Conservation (phyloP, 441 rosid genomes). For the Raphanus hybrid region DNA sequence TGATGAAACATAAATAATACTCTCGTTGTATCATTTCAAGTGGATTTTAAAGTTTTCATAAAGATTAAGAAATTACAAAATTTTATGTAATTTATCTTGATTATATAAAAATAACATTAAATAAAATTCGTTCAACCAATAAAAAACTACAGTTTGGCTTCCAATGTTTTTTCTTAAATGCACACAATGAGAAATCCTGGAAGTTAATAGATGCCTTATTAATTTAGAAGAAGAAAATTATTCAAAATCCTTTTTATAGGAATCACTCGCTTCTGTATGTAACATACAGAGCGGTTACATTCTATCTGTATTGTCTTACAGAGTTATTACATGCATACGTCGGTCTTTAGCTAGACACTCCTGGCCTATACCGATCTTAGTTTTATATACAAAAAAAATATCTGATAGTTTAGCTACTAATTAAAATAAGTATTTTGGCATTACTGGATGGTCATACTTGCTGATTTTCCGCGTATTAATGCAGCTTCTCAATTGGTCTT, state of each 20-base stretch:
- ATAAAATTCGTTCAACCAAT: too few species aligned
- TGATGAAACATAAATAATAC: too few species aligned
- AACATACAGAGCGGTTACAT: slow-evolving; percentile 31
- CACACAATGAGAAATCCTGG: too few species aligned
- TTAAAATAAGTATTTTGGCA: slow-evolving; percentile 17
- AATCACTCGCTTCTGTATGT: slow-evolving; percentile 34
- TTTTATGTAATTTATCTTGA: too few species aligned
- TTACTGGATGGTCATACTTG: slow-evolving; percentile 19
- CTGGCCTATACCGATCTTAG: slow-evolving; percentile 24
- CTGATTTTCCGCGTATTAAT: slow-evolving; percentile 3
- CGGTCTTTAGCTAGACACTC: slow-evolving; percentile 16
- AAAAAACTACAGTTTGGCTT: too few species aligned
- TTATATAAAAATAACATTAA: too few species aligned
- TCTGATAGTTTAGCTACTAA: slow-evolving; percentile 13
- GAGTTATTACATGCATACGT: slow-evolving; percentile 20
- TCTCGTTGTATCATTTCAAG: too few species aligned
- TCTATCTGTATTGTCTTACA: slow-evolving; percentile 26
- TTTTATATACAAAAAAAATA: slow-evolving; percentile 30
- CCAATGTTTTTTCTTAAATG: too few species aligned
- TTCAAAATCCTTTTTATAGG: slow-evolving; percentile 25
- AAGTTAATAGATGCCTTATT: neutral
- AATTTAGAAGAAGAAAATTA: neutral
- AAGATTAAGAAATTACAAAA: too few species aligned
- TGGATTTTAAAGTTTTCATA: too few species aligned
- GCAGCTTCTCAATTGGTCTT: neutral